phyloP scores from a whole-genome alignment of 495 filamentous ascomycete genomes.

The Diplogelasinospora grovesii region DNA sequence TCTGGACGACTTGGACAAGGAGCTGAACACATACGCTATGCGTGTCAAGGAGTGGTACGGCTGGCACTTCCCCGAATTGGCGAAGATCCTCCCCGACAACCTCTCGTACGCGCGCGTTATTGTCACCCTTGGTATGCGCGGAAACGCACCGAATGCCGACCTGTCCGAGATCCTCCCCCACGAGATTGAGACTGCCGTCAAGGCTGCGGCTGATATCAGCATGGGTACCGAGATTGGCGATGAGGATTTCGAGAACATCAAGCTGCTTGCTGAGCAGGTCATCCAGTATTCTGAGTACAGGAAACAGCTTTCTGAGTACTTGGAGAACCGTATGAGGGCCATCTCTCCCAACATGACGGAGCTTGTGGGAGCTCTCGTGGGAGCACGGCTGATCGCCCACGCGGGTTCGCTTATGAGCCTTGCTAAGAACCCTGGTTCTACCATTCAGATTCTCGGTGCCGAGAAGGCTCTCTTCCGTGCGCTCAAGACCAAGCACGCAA shows the following conservation, averaged over 20 bases:
- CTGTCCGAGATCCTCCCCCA: constrained; percentile 91
- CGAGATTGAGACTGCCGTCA: constrained; percentile 88
- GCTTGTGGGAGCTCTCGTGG: constrained; percentile 89
- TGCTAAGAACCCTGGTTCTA: constrained; percentile 92
- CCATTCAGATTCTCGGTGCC: constrained; percentile 94
- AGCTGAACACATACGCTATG: constrained; percentile 98
- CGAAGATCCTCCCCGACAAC: constrained; percentile 95
- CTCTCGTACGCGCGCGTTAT: constrained; percentile 87
- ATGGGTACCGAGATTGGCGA: constrained; percentile 96
- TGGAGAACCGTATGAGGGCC: constrained; percentile 89
- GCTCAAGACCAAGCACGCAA: constrained; percentile 98
- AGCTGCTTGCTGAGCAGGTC: constrained; percentile 85
- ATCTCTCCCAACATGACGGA: constrained; percentile 95
- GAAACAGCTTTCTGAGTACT: constrained; percentile 76
- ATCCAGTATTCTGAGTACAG: constrained; percentile 86
- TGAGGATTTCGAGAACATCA: constrained; percentile 86
- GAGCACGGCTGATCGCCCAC: constrained; percentile 91
- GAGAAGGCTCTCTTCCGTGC: constrained; percentile 98
- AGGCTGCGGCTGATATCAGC: constrained; percentile 87
- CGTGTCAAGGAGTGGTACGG: constrained; percentile 99
- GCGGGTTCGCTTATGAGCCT: constrained; percentile 92
- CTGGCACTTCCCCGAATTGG: constrained; percentile 99
- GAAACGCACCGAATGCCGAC: constrained; percentile 66
- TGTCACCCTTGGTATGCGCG: constrained; percentile 78
- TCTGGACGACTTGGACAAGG: constrained; percentile 95